A percentile compares a stretch with the other conserved stretches of the same genome.
phyloP scores from a whole-genome alignment of 257 asterid genomes.

The Solanum pennellii region DNA sequence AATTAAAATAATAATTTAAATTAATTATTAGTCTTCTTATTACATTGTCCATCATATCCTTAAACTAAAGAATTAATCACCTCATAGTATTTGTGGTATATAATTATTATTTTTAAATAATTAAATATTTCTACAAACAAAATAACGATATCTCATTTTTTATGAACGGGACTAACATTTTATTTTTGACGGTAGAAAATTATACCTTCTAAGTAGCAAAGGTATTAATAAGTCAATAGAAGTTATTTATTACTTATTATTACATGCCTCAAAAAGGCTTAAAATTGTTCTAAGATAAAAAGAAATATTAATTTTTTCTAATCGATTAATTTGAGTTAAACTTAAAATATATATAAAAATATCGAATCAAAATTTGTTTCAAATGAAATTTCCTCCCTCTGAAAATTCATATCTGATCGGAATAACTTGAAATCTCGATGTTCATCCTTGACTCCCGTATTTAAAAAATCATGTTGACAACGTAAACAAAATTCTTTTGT shows the following conservation, averaged over 20 bases:
- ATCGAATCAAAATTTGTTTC: too few species aligned
- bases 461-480: not conserved
- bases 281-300: too few species aligned
- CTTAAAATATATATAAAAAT: too few species aligned
- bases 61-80: not conserved
- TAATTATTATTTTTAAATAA: too few species aligned
- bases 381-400: too few species aligned
- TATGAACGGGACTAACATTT: not conserved
- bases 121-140: too few species aligned
- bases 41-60: too few species aligned
- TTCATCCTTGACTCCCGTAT: not conserved
- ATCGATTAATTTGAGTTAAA: not conserved
- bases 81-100: not conserved
- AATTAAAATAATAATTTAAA: too few species aligned
- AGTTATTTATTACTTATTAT: not conserved
- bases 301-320: too few species aligned
- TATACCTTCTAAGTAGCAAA: not conserved
- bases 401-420: not conserved
- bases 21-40: not conserved
- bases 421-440: too few species aligned
- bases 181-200: too few species aligned
- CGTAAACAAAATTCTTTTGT: not conserved
- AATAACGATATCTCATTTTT: not conserved
- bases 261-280: accelerated
- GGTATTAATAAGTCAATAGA: too few species aligned